Base-by-base conservation (phyloP, 2,329 filamentous ascomycete species). In the Aquanectria penicillioides region DNA sequence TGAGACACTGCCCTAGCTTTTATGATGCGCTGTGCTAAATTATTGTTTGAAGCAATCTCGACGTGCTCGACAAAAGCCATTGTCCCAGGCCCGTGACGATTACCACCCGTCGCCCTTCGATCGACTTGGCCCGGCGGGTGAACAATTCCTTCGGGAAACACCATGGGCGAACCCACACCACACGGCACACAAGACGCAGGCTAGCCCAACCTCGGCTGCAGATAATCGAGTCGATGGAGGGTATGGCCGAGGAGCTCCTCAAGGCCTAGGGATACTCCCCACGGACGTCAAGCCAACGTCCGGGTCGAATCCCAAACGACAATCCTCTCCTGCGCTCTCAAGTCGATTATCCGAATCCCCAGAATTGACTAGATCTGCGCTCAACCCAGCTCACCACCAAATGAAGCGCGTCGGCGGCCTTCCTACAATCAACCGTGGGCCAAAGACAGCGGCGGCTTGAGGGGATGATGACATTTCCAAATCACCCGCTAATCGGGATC, bases 121-220 rank as follows among this genome's bases (percentile, higher is more conserved):
- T 17, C 78, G 80, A 68, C 76, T 87, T 59, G 84, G 86, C 69
- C 85, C 89, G 33, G 91, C 91, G 20, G 91, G 92, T 68, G 92
- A 96, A 74, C 90, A 94, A 63, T 97, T 95, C 67, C 84, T 97
- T 53, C 92, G 96, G 70, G 89, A 94, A 66, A 97, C 92, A 5
- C 90, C 93, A 1, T 97, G 94, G 94, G 93, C 93, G 29, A 97
- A 97, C 72, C 92, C 93, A 15, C 92, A 94, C 66, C 89, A 93
- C 71, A 88, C 90, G n/a, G 59, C 87, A 9, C 89, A 92, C 71
- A 83, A 86, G 62, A 73, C 79, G 50, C 74, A 78, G 36, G 75
- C 78, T 34, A 75, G 68, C 72, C 33, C 63, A 47, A 41, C 43
- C 46, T 38, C 62, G 63, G 41, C 64, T 43, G 22, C 31, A 11